Evolutionary conservation across 805 yeast genomes (phyloP), one percentile per base, ranked within the genome.

Genomic region (Kodamaea jinghongensis): DNA sequence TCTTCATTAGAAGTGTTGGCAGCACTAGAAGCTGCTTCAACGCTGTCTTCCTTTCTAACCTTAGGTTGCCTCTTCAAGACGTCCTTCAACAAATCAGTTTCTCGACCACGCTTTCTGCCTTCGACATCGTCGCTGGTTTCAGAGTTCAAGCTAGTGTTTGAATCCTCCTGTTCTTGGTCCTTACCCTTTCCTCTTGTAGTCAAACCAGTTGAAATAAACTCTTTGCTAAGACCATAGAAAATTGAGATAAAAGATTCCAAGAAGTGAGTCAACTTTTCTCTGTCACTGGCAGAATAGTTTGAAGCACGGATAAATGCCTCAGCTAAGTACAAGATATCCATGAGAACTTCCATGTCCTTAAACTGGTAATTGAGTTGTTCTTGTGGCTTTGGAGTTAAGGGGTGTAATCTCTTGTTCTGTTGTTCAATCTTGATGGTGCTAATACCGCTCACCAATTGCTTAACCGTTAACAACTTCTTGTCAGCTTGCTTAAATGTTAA

Each of bases 401-500:
- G 96, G 52, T 86, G 89, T 43, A 86, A 67, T 55, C 95, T 75
- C 63, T 88, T 90, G 52, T 83, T 86, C n/a, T 75, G 76, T 60
- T 88, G 96, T 55, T 91, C 99, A 30, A 86, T 85, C 63, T 90
- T 89, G 30, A 90, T 85, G 2, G 96, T 87, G 50, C 93, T 85
- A 41, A 93, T 85, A 57, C 91, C 98, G 46, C 95, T 84, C 10
- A 93, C 80, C 51, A 93, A 66, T 51, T 89, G 96, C 55, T 95
- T 88, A 7, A 93, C 83, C 0, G 98, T 88, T 51, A 93, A 66
- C 41, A 88, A 66, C 61, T 93, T 91, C 61, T 93, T 91, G 64
- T 93, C 99, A 16, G 96, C 86, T 60, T 93, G 98, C 64, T 93
- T 93, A 70, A 93, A 93, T 0, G 97, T 90, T 52, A 93, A 73